A percentile compares a stretch with the other conserved stretches of the same genome.
phyloP scores from a whole-genome alignment of 2,329 filamentous ascomycete genomes.

The Scytalidium lignicola region DNA sequence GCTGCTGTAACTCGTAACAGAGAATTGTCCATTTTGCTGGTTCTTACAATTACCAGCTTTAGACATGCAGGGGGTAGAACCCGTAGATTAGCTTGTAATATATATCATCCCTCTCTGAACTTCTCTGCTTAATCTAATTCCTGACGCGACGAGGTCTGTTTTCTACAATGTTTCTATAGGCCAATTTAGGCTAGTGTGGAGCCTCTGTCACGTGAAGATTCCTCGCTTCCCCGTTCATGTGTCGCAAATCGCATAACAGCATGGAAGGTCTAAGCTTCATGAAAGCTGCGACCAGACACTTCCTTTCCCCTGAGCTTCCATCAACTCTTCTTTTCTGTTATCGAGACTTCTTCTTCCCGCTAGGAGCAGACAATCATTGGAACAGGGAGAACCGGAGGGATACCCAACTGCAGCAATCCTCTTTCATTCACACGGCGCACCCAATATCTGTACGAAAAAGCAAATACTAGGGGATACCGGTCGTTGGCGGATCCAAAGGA shows the following conservation, averaged over 20 bases:
- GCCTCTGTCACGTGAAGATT: not conserved
- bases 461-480: not conserved
- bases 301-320: not conserved
- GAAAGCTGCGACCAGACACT: not conserved
- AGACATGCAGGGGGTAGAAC: no score
- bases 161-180: no score
- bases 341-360: not conserved
- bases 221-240: not conserved
- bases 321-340: not conserved
- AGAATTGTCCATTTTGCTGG: conserved; percentile 8
- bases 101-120: no score
- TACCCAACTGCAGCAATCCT: not conserved
- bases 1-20: conserved; percentile 30
- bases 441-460: not conserved
- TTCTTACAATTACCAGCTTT: no score
- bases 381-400: not conserved
- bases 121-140: no score
- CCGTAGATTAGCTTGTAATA: no score
- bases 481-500: conserved; percentile 19
- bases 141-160: no score
- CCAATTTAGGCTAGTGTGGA: not conserved
- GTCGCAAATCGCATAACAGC: not conserved
- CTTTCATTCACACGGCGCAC: not conserved
- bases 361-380: not conserved
- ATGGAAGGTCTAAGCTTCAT: not conserved